Base-by-base conservation (phyloP, 106 monocot species). In the Phalaenopsis equestris region DNA sequence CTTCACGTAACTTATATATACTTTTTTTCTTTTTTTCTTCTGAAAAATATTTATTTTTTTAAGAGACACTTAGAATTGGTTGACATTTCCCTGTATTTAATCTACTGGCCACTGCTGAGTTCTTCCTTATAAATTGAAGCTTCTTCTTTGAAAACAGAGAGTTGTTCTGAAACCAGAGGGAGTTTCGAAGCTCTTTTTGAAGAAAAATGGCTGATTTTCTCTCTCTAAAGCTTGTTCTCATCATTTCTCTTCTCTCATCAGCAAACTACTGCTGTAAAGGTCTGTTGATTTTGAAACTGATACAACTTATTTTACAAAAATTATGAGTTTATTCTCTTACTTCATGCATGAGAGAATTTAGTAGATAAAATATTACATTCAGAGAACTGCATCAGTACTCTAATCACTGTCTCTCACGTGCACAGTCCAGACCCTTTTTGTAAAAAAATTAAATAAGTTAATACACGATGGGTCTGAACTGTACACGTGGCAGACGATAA, bases 231-330 rank as follows among this genome's bases (percentile, higher is more conserved):
- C 72, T 72, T 14, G 3, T 83, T 41, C 65, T 83, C 24, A 72
- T 77, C 48, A 41, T 83, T 8, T 77, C 55, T 42, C 12, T 83
- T 21, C 76, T 83, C 72, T 72, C 82, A 3, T 55, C 67, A 15
- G 82, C 82, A 43, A 72, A 52, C 10, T 72, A 52, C 9, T 83
- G 36, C 41, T 72, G 78, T 78, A 83, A 83, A 83, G 82, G 82
- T 83, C 36, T 70, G 70, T 21, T 21, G 12, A 37, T 68, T 30
- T 30, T 30, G 30, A 30, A 30, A 30, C 30, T 30, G 30, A 30
- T 30, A 30, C 30, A 30, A 30, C 30, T 30, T 30, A 30, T 30
- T 30, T 30, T 30, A 30, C 30, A 30, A 30, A 30, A 30, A 30
- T 30, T 30, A 30, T 30, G 30, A 30, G 0, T 30, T 30, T 30